Evolutionary conservation across 495 filamentous ascomycete species (phyloP), one percentile per base, ranked within the genome.

Genomic region (Neurospora sp.): DNA sequence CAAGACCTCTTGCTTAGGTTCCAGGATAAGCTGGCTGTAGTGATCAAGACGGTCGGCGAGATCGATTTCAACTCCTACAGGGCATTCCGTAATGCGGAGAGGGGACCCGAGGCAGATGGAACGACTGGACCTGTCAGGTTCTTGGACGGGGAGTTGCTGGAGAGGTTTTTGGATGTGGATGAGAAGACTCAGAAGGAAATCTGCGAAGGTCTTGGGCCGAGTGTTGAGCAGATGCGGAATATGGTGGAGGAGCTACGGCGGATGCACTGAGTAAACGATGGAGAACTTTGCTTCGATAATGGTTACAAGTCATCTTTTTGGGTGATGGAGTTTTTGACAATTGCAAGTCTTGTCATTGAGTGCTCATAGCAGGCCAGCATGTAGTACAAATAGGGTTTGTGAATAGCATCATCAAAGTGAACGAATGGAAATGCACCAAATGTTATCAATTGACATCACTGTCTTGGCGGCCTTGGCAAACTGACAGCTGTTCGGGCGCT

Each of bases 71-170:
- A 87, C 69, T 83, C 83, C 4, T 99, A 92, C 80, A 88, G 96
- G 27, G 92, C 91, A 0, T 97, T 95, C 81, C 87, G 88, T 65
- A 94, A 88, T 31, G 82, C 85, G 40, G 90, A 91, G 35, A 83
- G 92, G 45, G 53, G 53, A 31, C 53, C 53, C 53, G 89, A 90
- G 69, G 87, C 87, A 0, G 89, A 92, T 4, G 53, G 53, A 61
- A 61, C 53, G 53, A 61, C 53, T 61, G 92, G 91, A 71, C 96
- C 96, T 1, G 91, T 88, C 74, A 86, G 96, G 8, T 97, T 98
- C 77, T 89, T 98, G 59, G 96, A 99, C 77, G 96, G 94, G 0
- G 96, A 98, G 78, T 82, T 98, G 69, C 85, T 99, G 37, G 94
- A 97, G 81, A 79, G 87, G 53, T 99, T 98, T 80, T 79, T 98